Base-by-base conservation (phyloP, 2,329 filamentous ascomycete species). In the Alternaria hordeiaustralica region DNA sequence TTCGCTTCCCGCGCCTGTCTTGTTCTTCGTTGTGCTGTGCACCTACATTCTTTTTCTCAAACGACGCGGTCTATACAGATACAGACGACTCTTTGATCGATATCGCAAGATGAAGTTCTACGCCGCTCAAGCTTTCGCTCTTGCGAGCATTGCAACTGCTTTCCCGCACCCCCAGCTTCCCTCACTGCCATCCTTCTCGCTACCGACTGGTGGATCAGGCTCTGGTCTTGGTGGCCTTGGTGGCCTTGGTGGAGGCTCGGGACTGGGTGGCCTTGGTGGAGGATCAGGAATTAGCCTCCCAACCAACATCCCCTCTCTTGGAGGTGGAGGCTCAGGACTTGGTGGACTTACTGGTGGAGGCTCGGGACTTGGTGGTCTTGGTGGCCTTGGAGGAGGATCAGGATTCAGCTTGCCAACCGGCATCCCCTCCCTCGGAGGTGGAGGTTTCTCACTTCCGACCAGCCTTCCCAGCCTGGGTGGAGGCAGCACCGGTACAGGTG, bases 51-150 rank as follows among this genome's bases (percentile, higher is more conserved):
- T 49, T 68, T 54, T 41, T 5, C 6, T 8, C 49, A 23, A 25
- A 41, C 30, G 9, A 21, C 30, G 20, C 7, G 55, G 4, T 18
- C 21, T 51, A 28, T 12, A 36, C 25, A 20, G 7, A 50, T 3
- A 21, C 25, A 12, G 10, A 50, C 21, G 4, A 44, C 10, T 43
- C 7, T 20, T 50, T 4, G 9, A 50, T 11, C 5, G 7, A 6
- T 6, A 25, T 5, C 4, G 26, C 62, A 71, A 68, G n/a, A 77
- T 76, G 75, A 77, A 71, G 61, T 72, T 71, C 63, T 62, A 68
- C 6, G 60, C 67, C 28, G 62, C 55, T 12, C 64, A 63, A 5
- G 6, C 74, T 33, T 26, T 75, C 18, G 65, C 64, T 36, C 61
- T 76, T 11, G 70, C 67, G 4, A 70, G 73, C 47, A 28, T 71